A percentile compares a stretch with the other conserved stretches of the same genome.
Evolutionary conservation across 2,329 filamentous ascomycete genomes (phyloP).

Genomic region (Neurospora sp.): DNA sequence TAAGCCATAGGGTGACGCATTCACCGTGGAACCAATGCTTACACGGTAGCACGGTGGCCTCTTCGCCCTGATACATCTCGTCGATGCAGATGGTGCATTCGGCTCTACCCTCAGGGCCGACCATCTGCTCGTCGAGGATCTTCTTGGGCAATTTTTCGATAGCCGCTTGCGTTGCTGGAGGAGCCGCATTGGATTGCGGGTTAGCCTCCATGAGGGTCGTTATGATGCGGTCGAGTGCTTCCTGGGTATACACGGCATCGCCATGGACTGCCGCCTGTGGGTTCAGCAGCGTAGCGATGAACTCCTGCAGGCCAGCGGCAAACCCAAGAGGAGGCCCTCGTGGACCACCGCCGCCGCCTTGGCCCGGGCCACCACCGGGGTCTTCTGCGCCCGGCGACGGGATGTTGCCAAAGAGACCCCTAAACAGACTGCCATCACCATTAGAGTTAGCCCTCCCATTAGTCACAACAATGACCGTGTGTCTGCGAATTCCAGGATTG

Average conservation of each 20-base stretch:
- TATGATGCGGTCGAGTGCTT: slow-evolving; percentile 82
- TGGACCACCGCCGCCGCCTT: slow-evolving; percentile 10
- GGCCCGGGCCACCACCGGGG: not conserved
- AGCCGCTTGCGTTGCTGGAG: slow-evolving; percentile 66
- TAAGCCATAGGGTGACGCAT: slow-evolving; percentile 76
- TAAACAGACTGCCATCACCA: slow-evolving; percentile 32
- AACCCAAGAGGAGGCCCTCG: slow-evolving; percentile 21
- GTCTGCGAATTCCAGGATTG: slow-evolving; percentile 8
- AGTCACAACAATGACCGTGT: slow-evolving; percentile 3
- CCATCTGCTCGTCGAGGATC: slow-evolving; percentile 58
- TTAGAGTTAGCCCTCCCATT: not conserved
- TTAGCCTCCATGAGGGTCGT: slow-evolving; percentile 81
- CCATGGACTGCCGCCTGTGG: slow-evolving; percentile 48
- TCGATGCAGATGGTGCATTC: slow-evolving; percentile 97
- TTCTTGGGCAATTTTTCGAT: slow-evolving; percentile 66
- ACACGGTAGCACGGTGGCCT: slow-evolving; percentile 73
- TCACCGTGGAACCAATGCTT: slow-evolving; percentile 86
- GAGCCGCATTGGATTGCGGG: slow-evolving; percentile 64
- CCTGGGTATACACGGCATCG: slow-evolving; percentile 83
- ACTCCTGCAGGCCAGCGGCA: slow-evolving; percentile 35
- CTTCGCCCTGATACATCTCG: slow-evolving; percentile 59
- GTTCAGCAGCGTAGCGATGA: slow-evolving; percentile 42
- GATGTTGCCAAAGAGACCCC: slow-evolving; percentile 29
- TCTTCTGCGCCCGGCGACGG: slow-evolving; percentile 18
- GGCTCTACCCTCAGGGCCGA: slow-evolving; percentile 54